Conservation (phyloP, 2,329 filamentous ascomycete genomes). For the Venturia asperata region DNA sequence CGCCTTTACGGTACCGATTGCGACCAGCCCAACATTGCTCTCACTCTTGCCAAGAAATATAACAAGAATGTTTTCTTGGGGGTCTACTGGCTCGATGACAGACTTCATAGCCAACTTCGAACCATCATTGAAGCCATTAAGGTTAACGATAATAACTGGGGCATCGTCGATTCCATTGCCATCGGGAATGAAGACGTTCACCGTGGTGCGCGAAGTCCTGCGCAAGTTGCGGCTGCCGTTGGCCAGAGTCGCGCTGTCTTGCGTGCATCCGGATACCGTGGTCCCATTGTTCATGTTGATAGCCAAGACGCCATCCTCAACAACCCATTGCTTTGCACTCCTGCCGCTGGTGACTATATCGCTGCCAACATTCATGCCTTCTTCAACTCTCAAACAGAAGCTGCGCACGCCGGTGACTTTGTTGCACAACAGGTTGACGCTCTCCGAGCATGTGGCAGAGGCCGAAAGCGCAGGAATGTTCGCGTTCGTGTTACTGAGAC, state of each 20-base stretch:
- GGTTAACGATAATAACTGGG: conserved; percentile 52
- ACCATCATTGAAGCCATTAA: conserved; percentile 53
- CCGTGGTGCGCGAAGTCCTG: conserved; percentile 47
- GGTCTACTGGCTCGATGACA: conserved; percentile 56
- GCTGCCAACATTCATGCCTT: conserved; percentile 79
- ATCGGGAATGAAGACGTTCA: conserved; percentile 80
- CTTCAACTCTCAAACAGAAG: conserved; percentile 60
- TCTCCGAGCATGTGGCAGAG: conserved; percentile 34
- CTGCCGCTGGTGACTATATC: conserved; percentile 63
- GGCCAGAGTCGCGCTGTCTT: conserved; percentile 51
- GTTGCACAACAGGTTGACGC: conserved; percentile 48
- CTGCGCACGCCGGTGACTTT: conserved; percentile 60
- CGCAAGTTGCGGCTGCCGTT: conserved; percentile 53
- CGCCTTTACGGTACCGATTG: conserved; percentile 79
- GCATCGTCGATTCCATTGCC: conserved; percentile 59
- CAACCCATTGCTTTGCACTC: conserved; percentile 59
- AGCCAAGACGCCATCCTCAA: conserved; percentile 62
- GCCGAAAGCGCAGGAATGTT: conserved; percentile 38
- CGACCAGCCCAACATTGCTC: conserved; percentile 58
- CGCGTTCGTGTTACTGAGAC: conserved; percentile 70
- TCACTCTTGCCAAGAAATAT: conserved; percentile 56
- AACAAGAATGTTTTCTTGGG: conserved; percentile 68
- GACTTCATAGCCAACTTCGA: conserved; percentile 48
- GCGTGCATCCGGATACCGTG: conserved; percentile 56
- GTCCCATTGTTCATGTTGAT: conserved; percentile 73